Evolutionary conservation across 768 basidiomycete genomes (phyloP).

Genomic region (Clavaria fumosa): DNA sequence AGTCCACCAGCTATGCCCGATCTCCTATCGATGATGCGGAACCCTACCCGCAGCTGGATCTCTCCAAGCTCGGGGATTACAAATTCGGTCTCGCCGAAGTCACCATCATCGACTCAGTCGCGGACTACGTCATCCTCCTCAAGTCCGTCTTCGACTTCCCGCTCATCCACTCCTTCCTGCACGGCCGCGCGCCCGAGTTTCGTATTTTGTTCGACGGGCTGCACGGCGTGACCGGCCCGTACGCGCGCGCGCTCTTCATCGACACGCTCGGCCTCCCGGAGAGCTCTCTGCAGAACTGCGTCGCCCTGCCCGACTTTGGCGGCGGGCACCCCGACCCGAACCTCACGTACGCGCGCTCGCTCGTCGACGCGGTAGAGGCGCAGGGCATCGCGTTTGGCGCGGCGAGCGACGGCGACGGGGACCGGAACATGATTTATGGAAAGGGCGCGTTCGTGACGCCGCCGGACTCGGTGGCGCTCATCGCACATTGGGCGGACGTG

Average conservation of each 20-base stretch:
- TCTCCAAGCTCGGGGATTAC: constrained; percentile 66
- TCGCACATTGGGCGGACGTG: constrained; percentile 87
- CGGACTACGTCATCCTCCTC: constrained; percentile 73
- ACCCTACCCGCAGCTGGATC: constrained; percentile 44
- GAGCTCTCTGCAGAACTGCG: constrained; percentile 77
- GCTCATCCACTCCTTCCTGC: constrained; percentile 81
- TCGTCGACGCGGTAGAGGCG: constrained; percentile 85
- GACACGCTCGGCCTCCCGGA: constrained; percentile 67
- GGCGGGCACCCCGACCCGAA: constrained; percentile 98
- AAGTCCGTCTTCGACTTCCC: constrained; percentile 89
- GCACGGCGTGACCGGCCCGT: constrained; percentile 94
- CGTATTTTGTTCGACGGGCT: constrained; percentile 91
- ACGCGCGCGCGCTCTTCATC: constrained; percentile 79
- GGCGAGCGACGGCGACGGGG: constrained; percentile 94
- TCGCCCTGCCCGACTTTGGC: constrained; percentile 88
- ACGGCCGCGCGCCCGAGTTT: constrained; percentile 48
- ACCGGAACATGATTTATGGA: constrained; percentile 99
- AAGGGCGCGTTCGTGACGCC: constrained; percentile 97
- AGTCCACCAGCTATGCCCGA: background rate
- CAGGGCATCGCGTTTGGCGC: constrained; percentile 85
- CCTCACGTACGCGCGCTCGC: constrained; percentile 87
- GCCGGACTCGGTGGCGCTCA: constrained; percentile 95
- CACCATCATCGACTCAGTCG: constrained; percentile 86
- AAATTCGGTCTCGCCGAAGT: constrained; percentile 74
- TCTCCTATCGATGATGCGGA: background rate